phyloP scores from a whole-genome alignment of 768 basidiomycete genomes.

The Glaciozyma martinii region DNA sequence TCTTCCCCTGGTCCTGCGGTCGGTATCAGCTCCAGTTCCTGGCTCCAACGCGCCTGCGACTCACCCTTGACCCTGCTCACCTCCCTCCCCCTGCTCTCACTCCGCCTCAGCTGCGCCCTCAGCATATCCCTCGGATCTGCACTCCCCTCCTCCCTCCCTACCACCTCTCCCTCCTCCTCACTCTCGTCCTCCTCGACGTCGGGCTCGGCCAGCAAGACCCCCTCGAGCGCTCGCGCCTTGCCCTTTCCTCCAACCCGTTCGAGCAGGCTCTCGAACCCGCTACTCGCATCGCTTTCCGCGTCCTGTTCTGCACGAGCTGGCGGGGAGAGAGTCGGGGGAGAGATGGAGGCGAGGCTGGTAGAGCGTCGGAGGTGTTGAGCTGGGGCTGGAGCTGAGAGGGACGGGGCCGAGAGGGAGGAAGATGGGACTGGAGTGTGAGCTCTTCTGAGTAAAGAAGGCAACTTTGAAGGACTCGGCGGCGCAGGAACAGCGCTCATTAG shows the following conservation, averaged over 20 bases:
- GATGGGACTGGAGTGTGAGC: too few relatives aligned
- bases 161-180: not conserved
- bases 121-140: slow-evolving; percentile 25
- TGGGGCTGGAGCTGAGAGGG: too few relatives aligned
- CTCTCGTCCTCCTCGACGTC: slow-evolving; percentile 12
- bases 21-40: not conserved
- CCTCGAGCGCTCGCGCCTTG: not conserved
- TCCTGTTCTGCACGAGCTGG: not conserved
- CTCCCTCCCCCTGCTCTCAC: not conserved
- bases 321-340: too few relatives aligned
- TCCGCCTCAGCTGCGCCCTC: slow-evolving; percentile 12
- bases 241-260: not conserved
- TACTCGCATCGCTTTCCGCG: not conserved
- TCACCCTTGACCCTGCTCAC: not conserved
- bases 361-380: too few relatives aligned
- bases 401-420: too few relatives aligned
- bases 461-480: too few relatives aligned
- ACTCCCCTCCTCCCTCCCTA: slow-evolving; percentile 3
- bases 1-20: not conserved
- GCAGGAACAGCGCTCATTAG: too few relatives aligned
- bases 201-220: not conserved
- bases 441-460: too few relatives aligned
- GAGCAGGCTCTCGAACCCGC: not conserved
- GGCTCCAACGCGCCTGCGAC: not conserved
- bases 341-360: too few relatives aligned